These are phyloP conservation scores for Kluyveromyces sp. DNA, from an alignment of 1,139 yeast genomes.

Conservation along the genomic window DNA sequence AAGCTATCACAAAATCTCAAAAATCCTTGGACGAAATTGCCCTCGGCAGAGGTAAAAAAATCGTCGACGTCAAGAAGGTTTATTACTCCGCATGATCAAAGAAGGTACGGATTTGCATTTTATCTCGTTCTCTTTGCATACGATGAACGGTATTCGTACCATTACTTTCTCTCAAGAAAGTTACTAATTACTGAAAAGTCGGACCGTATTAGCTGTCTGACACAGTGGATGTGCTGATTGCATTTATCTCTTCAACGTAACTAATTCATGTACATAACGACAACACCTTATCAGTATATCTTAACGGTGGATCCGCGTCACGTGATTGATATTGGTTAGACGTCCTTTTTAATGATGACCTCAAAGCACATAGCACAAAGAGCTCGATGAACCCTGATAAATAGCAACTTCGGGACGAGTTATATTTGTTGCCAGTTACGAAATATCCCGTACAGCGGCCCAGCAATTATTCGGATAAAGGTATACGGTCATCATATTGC, in stretches of 20 bases:
- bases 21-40: conserved; percentile 83
- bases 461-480: not conserved
- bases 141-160: not conserved
- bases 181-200: no score
- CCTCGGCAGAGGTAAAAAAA: conserved; percentile 86
- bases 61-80: conserved; percentile 85
- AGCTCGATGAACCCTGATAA: not conserved
- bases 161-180: not conserved
- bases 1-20: conserved; percentile 72
- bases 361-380: no score
- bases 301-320: no score
- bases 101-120: not conserved
- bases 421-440: not conserved
- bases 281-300: not conserved
- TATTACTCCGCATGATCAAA: conserved; percentile 49
- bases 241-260: not conserved
- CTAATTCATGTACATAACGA: not conserved
- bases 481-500: not conserved
- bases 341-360: not conserved
- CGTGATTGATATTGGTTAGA: not conserved
- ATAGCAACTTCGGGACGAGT: not conserved
- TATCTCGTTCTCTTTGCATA: not conserved
- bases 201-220: no score
- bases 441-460: not conserved
- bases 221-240: not conserved